Evolutionary conservation across 441 rosid genomes (phyloP), one percentile per base, ranked within the genome.

Genomic region (Populus trichocarpa): DNA sequence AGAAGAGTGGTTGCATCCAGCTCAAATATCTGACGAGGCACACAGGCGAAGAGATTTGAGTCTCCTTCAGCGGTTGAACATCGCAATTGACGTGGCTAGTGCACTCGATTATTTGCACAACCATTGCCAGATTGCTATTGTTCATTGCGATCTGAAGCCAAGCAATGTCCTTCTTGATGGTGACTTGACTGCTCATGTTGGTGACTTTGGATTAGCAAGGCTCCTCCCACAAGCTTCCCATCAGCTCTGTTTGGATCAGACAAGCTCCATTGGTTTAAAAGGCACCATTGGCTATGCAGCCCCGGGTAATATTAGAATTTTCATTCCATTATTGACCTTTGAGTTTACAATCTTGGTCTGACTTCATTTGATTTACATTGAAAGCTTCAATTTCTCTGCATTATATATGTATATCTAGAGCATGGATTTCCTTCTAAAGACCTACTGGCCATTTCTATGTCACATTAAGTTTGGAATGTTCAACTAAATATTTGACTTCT

Each of bases 261-360:
- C 11, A 26, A 14, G 75, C 64, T 67, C 78, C 35, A 32, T 71
- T 14, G 40, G 81, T 70, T 33, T 63, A 3, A 72, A 67, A 2
- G 84, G 84, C 61, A 81, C 84, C 3, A 16, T 78, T 8, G 82
- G 82, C 26, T 78, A 84, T 20, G 61, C 79, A 33, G 76, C 84
- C 14, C 76, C 81, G 42, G 78, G 82, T 75, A 75, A 69, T 5
- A 28, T 13, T 1, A 28, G 7, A 2, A 32, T n/a, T 6, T 50
- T 50, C 59, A 6, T 50, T 50, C 59, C 59, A 1, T 50, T 50
- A 16, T 5, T 16, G 5, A 16, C 59, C 6, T 50, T 50, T 50
- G 8, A 50, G 59, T 50, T 50, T 5, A 50, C 6, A 50, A 16
- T 16, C 59, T 50, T 14, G 6, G 59, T 16, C 20, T 50, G 59